These are phyloP conservation scores for Neopestalotiopsis sp. DNA, from an alignment of 2,329 filamentous ascomycete species.

Conservation along the genomic window DNA sequence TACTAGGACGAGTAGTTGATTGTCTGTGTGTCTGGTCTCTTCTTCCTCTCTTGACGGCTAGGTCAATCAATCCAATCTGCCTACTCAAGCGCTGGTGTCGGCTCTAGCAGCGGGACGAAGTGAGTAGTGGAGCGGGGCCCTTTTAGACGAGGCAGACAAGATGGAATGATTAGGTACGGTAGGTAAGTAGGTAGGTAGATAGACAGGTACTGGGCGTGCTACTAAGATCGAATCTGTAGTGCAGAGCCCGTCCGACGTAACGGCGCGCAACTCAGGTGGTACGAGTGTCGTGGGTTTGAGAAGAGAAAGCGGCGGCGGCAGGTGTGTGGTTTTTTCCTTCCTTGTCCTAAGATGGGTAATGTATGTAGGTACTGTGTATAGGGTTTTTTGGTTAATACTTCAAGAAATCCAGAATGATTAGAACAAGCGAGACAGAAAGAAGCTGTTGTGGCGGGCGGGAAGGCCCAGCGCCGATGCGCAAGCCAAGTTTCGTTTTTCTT, in stretches of 20 bases:
- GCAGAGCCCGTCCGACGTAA: not conserved
- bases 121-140: not conserved
- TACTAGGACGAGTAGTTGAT: not conserved
- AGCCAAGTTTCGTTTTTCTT: slow-evolving; percentile 1
- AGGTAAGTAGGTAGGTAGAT: not conserved
- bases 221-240: slow-evolving; percentile 7
- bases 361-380: not conserved
- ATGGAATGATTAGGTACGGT: not conserved
- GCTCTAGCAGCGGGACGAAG: not conserved
- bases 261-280: slow-evolving; percentile 3
- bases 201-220: not conserved
- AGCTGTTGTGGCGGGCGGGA: slow-evolving; percentile 16
- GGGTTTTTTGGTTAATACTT: not conserved
- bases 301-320: not conserved
- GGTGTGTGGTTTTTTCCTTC: not conserved
- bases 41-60: not conserved
- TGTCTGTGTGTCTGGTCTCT: not conserved
- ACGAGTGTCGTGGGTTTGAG: slow-evolving; percentile 1
- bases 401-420: slow-evolving; percentile 1
- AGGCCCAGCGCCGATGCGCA: not conserved
- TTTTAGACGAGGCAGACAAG: not conserved
- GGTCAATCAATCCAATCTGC: not conserved
- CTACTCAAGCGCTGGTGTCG: not conserved
- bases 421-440: slow-evolving; percentile 6
- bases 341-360: not conserved